phyloP scores from a whole-genome alignment of 495 filamentous ascomycete genomes.

The Penicillium fimorum region DNA sequence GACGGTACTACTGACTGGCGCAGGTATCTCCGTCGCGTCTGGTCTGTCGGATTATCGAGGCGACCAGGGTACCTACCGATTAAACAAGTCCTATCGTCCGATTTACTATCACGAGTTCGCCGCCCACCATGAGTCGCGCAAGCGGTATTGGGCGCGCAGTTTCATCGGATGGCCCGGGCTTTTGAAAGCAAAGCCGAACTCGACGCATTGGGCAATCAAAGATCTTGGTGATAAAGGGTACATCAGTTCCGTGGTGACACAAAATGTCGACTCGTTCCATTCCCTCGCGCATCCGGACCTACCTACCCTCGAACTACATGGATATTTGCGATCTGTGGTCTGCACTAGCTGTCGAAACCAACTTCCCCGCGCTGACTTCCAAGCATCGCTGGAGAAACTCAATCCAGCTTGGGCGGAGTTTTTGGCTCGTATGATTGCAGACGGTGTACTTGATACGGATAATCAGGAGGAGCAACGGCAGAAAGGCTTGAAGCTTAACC shows the following conservation, averaged over 20 bases:
- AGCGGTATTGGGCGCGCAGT: constrained; percentile 94
- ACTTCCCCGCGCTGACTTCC: constrained; percentile 68
- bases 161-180: constrained; percentile 89
- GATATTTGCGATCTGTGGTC: constrained; percentile 75
- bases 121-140: constrained; percentile 77
- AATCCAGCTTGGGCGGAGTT: constrained; percentile 88
- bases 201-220: constrained; percentile 72
- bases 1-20: constrained; percentile 84
- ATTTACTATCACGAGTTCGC: constrained; percentile 92
- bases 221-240: constrained; percentile 68
- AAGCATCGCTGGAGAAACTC: constrained; percentile 68
- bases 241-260: constrained; percentile 78
- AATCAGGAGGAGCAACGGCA: constrained; percentile 66
- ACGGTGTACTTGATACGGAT: constrained; percentile 74
- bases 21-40: constrained; percentile 89
- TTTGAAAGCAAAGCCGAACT: constrained; percentile 74
- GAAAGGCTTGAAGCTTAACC: constrained; percentile 78
- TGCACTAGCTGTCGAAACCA: constrained; percentile 76
- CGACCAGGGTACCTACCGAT: constrained; percentile 82
- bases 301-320: constrained; percentile 82
- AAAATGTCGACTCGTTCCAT: constrained; percentile 97
- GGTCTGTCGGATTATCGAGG: constrained; percentile 94
- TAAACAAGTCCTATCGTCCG: constrained; percentile 84
- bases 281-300: constrained; percentile 69
- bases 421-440: constrained; percentile 63